Evolutionary conservation across 2,329 filamentous ascomycete species (phyloP), one percentile per base, ranked within the genome.

Genomic region (Aspergillus ochraceoroseus): DNA sequence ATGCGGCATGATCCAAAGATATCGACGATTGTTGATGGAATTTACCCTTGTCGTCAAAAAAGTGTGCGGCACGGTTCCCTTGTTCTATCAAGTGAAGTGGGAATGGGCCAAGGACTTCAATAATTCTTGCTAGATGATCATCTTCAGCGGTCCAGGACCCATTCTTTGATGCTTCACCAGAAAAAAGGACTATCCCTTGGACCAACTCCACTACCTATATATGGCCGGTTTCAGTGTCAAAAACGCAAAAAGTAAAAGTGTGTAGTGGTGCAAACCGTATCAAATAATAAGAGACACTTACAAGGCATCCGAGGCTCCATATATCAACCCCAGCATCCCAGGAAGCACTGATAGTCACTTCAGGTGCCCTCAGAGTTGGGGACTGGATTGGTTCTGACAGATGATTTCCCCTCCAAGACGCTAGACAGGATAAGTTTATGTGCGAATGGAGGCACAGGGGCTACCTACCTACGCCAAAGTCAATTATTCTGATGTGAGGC

Each of bases 241-340:
- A n/a, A n/a, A n/a, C n/a, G n/a, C n/a, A n/a, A n/a, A n/a, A n/a
- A n/a, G n/a, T n/a, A n/a, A n/a, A n/a, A n/a, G 33, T 42, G 34
- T 22, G 25, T 12, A 31, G 19, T 20, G 9, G n/a, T 15, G 13
- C 11, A 6, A 15, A 15, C 33, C 8, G 31, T 7, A n/a, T 23
- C 28, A 29, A 8, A 34, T 37, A 11, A 33, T 31, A 13, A 28
- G 14, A 27, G n/a, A 27, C 40, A 37, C 54, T 55, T 47, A 59
- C 53, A 20, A 59, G 47, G 29, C 57, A 60, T 35, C 55, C 55
- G 7, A 58, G 51, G 40, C 50, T 61, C 57, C 56, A 59, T 32
- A 59, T 56, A 52, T 61, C 56, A 4, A 57, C 55, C 11, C 30
- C 41, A 25, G 31, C 32, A 35, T 49, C 51, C 57, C 53, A 59